phyloP scores from a whole-genome alignment of 352 stramenopile species.

The Pythium monospermum region DNA sequence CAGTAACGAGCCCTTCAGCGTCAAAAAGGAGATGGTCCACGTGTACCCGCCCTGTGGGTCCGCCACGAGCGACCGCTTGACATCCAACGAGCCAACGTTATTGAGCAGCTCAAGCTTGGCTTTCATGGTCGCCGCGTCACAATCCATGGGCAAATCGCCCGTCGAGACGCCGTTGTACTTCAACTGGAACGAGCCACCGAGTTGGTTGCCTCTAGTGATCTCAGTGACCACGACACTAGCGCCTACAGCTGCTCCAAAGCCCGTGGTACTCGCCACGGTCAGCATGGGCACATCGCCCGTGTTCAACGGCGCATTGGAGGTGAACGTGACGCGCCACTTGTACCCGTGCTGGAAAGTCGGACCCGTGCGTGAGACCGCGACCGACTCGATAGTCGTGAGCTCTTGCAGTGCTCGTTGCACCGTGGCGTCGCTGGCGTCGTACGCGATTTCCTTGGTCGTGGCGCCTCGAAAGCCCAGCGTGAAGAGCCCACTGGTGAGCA shows the following conservation, averaged over 20 bases:
- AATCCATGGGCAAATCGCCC: slow-evolving; percentile 68
- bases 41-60: slow-evolving; percentile 88
- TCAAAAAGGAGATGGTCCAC: slow-evolving; percentile 93
- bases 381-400: slow-evolving; percentile 52
- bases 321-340: slow-evolving; percentile 79
- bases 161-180: slow-evolving; percentile 50
- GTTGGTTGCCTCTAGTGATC: slow-evolving; percentile 48
- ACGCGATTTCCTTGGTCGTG: slow-evolving; percentile 81
- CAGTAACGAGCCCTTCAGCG: slow-evolving; percentile 39
- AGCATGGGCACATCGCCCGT: slow-evolving; percentile 54
- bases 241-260: slow-evolving; percentile 30
- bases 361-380: slow-evolving; percentile 49
- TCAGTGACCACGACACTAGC: slow-evolving; percentile 34
- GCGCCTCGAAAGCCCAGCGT: slow-evolving; percentile 87
- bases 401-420: slow-evolving; percentile 62
- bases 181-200: slow-evolving; percentile 64
- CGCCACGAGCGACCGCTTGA: slow-evolving; percentile 45
- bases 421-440: slow-evolving; percentile 60
- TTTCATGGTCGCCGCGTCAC: slow-evolving; percentile 68
- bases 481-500: slow-evolving; percentile 86
- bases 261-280: slow-evolving; percentile 35
- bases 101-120: slow-evolving; percentile 42
- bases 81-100: slow-evolving; percentile 54
- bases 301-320: slow-evolving; percentile 42
- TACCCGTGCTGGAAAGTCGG: slow-evolving; percentile 59